These are phyloP conservation scores for Penicillium sp. DNA, from an alignment of 2,329 filamentous ascomycete species.

Conservation along the genomic window DNA sequence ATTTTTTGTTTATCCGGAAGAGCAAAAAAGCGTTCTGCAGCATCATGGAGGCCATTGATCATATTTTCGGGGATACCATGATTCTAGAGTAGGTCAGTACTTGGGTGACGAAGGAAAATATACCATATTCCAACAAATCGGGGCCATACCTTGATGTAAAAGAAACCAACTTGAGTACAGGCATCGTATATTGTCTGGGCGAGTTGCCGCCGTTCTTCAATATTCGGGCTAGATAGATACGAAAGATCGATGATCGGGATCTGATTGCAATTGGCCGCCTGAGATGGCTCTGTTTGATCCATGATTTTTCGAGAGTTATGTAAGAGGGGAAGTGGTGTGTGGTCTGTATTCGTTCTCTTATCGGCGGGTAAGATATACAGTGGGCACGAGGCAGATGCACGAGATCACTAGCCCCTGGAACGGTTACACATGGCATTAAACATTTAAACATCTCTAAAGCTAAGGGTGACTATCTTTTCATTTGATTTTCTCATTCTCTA, in stretches of 20 bases:
- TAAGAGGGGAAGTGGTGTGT: background rate
- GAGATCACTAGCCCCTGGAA: too few species aligned
- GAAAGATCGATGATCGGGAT: slow-evolving; percentile 50
- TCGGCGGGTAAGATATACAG: background rate
- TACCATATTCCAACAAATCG: background rate
- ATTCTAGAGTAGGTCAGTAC: slow-evolving; percentile 12
- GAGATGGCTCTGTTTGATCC: background rate
- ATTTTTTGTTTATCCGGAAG: slow-evolving; percentile 45
- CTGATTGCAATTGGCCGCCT: slow-evolving; percentile 20
- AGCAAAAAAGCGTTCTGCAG: slow-evolving; percentile 43
- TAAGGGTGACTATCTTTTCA: too few species aligned
- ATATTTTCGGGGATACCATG: slow-evolving; percentile 22
- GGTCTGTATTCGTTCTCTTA: background rate
- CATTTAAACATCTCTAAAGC: too few species aligned
- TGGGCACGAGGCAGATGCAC: background rate
- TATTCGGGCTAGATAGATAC: slow-evolving; percentile 36
- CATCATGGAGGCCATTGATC: slow-evolving; percentile 13
- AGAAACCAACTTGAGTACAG: slow-evolving; percentile 47
- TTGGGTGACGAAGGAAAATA: background rate
- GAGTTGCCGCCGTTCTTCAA: slow-evolving; percentile 40
- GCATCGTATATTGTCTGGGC: slow-evolving; percentile 42
- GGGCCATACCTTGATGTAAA: slow-evolving; percentile 40
- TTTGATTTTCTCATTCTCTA: too few species aligned
- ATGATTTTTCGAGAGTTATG: background rate
- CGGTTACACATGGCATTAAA: too few species aligned